Percentiles rank a stretch among this genome's conserved stretches.
phyloP scores from a whole-genome alignment of 768 basidiomycete genomes.

The Rhizopogon vinicolor region DNA sequence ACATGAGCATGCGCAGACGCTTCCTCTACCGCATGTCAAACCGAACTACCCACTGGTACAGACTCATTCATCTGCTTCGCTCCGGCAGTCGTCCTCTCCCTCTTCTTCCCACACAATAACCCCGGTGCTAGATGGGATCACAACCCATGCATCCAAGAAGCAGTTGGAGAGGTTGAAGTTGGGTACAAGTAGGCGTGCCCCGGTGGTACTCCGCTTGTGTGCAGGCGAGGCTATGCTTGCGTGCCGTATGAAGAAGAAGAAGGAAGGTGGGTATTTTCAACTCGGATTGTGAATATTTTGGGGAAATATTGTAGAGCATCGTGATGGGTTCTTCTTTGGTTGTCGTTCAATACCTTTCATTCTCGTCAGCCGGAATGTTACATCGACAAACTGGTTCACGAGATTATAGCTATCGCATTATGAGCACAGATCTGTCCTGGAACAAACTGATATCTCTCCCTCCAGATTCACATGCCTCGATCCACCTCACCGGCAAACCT shows the following conservation, averaged over 20 bases:
- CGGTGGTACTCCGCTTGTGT: not conserved
- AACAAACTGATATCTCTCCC: not conserved
- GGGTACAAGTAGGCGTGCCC: not conserved
- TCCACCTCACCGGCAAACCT: not conserved
- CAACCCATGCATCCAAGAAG: not conserved
- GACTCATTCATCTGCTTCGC: not conserved
- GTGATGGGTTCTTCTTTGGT: no score
- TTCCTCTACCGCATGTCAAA: not conserved
- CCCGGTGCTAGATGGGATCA: not conserved
- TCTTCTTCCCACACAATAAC: not conserved
- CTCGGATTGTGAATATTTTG: no score
- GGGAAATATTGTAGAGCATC: no score
- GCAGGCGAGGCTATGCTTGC: not conserved
- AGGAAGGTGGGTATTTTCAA: not conserved
- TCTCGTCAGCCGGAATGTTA: no score
- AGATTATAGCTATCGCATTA: no score
- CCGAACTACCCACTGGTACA: not conserved
- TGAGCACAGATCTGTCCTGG: no score
- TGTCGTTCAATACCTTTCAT: no score
- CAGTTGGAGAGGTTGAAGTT: not conserved
- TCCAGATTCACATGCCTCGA: conserved; percentile 1
- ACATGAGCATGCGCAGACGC: not conserved
- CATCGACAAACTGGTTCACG: no score
- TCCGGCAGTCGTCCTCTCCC: not conserved
- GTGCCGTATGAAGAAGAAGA: not conserved